Percentiles rank a stretch among this genome's conserved stretches.
Evolutionary conservation across 2,329 filamentous ascomycete genomes (phyloP).

Genomic region (Alternaria tenuissima): DNA sequence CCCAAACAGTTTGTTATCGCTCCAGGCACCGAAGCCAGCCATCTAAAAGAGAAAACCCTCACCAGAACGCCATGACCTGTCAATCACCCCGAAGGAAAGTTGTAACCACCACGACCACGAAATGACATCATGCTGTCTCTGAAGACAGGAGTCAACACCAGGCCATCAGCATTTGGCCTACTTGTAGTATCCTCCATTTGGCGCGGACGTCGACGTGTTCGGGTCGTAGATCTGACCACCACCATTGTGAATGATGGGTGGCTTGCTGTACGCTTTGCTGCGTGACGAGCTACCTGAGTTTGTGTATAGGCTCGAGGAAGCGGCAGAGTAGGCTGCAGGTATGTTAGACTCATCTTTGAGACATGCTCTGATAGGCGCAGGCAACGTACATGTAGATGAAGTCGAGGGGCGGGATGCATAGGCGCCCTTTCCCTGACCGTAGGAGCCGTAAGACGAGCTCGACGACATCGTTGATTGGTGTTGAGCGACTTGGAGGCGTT

Average conservation of each 20-base stretch:
- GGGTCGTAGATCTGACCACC: conserved; percentile 41
- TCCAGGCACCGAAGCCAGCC: not conserved
- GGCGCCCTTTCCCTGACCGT: conserved; percentile 32
- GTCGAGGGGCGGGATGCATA: conserved; percentile 37
- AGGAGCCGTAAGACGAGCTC: conserved; percentile 35
- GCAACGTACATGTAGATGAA: conserved; percentile 34
- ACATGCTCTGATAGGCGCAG: conserved; percentile 1
- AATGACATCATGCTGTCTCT: not conserved
- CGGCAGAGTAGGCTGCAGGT: conserved; percentile 22
- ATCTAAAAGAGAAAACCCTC: not conserved
- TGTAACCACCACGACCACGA: not conserved
- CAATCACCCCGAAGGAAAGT: not conserved
- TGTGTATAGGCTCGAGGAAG: conserved; percentile 38
- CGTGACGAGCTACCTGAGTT: conserved; percentile 34
- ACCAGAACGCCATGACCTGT: not conserved
- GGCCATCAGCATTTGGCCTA: conserved; percentile 10
- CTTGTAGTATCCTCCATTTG: conserved; percentile 42
- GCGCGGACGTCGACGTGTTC: conserved; percentile 39
- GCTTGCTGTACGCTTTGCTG: conserved; percentile 40
- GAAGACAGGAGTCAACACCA: not conserved
- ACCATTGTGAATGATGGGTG: conserved; percentile 39
- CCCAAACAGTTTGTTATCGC: not conserved
- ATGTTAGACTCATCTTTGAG: conserved; percentile 14
- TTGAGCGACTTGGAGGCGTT: conserved; percentile 25
- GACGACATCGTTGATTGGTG: conserved; percentile 36